These are phyloP conservation scores for Phytophthora chlamydospora DNA, from an alignment of 352 stramenopile species.

Conservation along the genomic window DNA sequence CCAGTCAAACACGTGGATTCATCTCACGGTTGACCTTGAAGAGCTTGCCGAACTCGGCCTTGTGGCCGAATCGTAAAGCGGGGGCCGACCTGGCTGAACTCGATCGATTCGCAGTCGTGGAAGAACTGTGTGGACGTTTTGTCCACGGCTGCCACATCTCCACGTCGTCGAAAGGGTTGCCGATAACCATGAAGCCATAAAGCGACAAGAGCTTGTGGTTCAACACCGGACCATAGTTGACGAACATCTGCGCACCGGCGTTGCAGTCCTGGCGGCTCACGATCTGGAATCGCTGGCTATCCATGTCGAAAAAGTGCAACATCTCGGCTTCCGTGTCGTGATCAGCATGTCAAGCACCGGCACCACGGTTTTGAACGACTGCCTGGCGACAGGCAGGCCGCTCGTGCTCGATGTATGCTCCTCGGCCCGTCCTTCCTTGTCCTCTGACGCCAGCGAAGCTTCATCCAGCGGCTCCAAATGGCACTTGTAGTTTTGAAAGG, in stretches of 20 bases:
- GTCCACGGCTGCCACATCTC: constrained; percentile 82
- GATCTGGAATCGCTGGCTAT: constrained; percentile 59
- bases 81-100: too few species aligned
- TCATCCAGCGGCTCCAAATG: constrained; percentile 81
- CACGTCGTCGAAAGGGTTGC: constrained; percentile 73
- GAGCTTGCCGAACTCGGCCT: too few species aligned
- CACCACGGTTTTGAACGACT: constrained; percentile 77
- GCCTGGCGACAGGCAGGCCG: constrained; percentile 17
- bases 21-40: too few species aligned
- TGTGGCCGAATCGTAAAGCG: too few species aligned
- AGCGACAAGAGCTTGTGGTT: constrained; percentile 84
- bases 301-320: constrained; percentile 67
- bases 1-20: too few species aligned
- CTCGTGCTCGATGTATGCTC: not conserved
- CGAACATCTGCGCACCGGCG: constrained; percentile 74
- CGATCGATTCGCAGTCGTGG: too few species aligned
- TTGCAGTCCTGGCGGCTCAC: constrained; percentile 78
- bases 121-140: constrained; percentile 47
- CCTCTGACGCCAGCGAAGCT: constrained; percentile 5
- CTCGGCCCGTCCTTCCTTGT: constrained; percentile 22
- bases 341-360: constrained; percentile 90
- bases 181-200: constrained; percentile 77
- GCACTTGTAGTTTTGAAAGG: constrained; percentile 79
- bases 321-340: constrained; percentile 79
- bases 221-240: constrained; percentile 81